A percentile compares a stretch with the other conserved stretches of the same genome.
These are phyloP conservation scores for Nematodospora anomalae DNA, from an alignment of 1,139 yeast species.

Conservation along the genomic window DNA sequence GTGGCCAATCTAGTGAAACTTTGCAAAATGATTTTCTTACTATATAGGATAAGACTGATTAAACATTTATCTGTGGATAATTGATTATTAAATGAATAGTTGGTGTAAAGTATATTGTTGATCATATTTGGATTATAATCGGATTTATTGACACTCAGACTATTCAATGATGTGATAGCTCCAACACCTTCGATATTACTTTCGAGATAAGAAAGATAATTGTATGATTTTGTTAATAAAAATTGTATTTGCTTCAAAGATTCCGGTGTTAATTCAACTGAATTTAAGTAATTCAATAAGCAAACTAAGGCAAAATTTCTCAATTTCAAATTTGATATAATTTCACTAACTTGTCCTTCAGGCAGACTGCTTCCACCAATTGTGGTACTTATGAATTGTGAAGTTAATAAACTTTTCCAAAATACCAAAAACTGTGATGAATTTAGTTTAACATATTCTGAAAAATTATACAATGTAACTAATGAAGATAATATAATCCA, in stretches of 20 bases:
- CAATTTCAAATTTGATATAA: conserved; percentile 38
- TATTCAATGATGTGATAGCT: conserved; percentile 33
- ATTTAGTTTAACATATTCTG: conserved; percentile 64
- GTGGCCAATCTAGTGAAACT: conserved; percentile 33
- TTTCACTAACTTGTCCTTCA: conserved; percentile 29
- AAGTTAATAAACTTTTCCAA: conserved; percentile 80
- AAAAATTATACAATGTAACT: conserved; percentile 64
- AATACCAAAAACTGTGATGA: conserved; percentile 72
- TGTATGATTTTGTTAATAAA: conserved; percentile 43
- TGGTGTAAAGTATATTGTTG: conserved; percentile 33
- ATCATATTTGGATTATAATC: conserved; percentile 33
- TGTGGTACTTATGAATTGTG: conserved; percentile 40
- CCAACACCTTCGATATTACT: conserved; percentile 39
- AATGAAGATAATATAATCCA: conserved; percentile 82
- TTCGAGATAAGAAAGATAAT: conserved; percentile 43
- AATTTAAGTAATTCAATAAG: conserved; percentile 39
- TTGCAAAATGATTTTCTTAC: conserved; percentile 37
- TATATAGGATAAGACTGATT: conserved; percentile 34
- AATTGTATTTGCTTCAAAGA: conserved; percentile 45
- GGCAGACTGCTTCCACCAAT: conserved; percentile 20
- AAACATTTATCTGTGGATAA: conserved; percentile 30
- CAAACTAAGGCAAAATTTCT: conserved; percentile 44
- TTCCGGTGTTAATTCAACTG: conserved; percentile 44
- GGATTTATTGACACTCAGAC: conserved; percentile 27
- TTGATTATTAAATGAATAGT: conserved; percentile 21